Percentiles rank a stretch among this genome's conserved stretches.
Evolutionary conservation across 1,284 basidiomycete genomes (phyloP).

Genomic region (Puccinia coronata): DNA sequence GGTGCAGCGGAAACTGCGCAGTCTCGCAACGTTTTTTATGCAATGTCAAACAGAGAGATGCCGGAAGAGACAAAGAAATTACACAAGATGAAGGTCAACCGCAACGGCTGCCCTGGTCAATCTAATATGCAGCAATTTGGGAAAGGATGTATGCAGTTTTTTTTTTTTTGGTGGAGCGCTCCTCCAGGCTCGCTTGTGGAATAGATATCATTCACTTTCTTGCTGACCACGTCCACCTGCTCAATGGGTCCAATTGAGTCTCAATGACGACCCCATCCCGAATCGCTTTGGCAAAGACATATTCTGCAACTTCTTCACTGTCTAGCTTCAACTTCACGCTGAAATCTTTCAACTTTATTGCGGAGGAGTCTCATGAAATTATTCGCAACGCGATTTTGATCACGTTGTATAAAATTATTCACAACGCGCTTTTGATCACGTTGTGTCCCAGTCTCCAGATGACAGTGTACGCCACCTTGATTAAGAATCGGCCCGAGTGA

Average conservation of each 20-base stretch:
- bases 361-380: constrained; percentile 90
- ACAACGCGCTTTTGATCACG: constrained; percentile 99
- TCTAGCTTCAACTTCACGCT: constrained; percentile 93
- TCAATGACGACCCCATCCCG: constrained; percentile 98
- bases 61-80: neutral
- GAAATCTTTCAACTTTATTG: constrained; percentile 92
- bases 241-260: constrained; percentile 80
- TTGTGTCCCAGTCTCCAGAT: constrained; percentile 95
- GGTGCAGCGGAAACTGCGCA: constrained; percentile 95
- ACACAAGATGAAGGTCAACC: neutral
- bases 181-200: constrained; percentile 86
- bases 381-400: constrained; percentile 92
- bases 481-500: constrained; percentile 75
- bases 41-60: constrained; percentile 80
- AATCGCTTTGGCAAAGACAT: constrained; percentile 98
- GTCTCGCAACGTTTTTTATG: constrained; percentile 70
- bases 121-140: neutral
- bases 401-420: too few species aligned
- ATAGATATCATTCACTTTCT: constrained; percentile 69
- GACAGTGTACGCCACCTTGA: constrained; percentile 87
- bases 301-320: constrained; percentile 97
- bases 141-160: constrained; percentile 42
- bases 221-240: constrained; percentile 87
- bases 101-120: too few species aligned
- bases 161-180: constrained; percentile 82